phyloP scores from a whole-genome alignment of 1,284 basidiomycete genomes.

The Cryptococcus sp. region DNA sequence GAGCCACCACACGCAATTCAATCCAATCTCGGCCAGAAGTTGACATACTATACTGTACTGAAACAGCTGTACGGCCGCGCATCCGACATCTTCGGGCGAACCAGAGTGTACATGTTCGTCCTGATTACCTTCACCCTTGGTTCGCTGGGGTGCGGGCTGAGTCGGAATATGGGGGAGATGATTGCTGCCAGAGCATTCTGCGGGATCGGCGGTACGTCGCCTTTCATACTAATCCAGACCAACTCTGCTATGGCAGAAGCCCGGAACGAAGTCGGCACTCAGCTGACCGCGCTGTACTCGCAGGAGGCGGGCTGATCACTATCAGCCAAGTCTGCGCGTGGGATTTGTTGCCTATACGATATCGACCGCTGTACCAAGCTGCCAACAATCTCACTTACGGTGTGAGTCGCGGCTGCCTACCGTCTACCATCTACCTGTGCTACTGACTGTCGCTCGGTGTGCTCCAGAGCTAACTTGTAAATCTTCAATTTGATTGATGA shows the following conservation, averaged over 20 bases:
- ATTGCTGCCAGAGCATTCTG: slow-evolving; percentile 25
- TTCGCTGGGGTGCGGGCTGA: slow-evolving; percentile 25
- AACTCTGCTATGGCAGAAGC: background rate
- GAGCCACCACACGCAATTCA: slow-evolving; percentile 6
- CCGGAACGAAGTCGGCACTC: background rate
- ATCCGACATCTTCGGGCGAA: slow-evolving; percentile 28
- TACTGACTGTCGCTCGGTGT: background rate
- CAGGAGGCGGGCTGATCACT: slow-evolving; percentile 27
- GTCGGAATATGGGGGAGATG: slow-evolving; percentile 21
- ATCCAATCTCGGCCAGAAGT: too few relatives aligned
- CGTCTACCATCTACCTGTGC: too few relatives aligned
- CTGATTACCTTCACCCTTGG: slow-evolving; percentile 22
- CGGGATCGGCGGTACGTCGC: slow-evolving; percentile 22
- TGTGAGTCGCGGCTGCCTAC: slow-evolving; percentile 10
- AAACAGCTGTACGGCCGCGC: slow-evolving; percentile 25
- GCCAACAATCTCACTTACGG: slow-evolving; percentile 30
- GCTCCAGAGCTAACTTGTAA: too few relatives aligned
- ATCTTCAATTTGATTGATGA: background rate
- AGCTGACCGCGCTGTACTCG: background rate
- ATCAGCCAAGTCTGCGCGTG: slow-evolving; percentile 28
- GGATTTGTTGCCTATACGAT: slow-evolving; percentile 22
- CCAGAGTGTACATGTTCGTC: slow-evolving; percentile 22
- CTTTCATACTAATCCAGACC: background rate
- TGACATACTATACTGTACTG: too few relatives aligned
- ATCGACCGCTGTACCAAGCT: slow-evolving; percentile 29